phyloP scores from a whole-genome alignment of 116 monocot species.

The Cymodocea nodosa region DNA sequence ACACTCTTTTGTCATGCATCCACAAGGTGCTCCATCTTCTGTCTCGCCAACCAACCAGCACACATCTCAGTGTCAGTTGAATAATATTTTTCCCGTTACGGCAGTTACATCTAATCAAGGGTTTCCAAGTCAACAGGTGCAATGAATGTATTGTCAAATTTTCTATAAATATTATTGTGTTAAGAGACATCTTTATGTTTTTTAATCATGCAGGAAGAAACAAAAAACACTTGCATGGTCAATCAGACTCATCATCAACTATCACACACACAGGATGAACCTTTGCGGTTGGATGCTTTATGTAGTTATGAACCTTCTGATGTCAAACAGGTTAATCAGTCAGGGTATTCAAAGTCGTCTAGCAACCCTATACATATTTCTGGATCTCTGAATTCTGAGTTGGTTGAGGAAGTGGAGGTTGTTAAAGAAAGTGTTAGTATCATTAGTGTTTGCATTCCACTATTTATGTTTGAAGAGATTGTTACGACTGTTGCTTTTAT shows the following conservation, averaged over 20 bases:
- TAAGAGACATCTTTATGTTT: slow-evolving; percentile 5
- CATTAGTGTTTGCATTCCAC: too few species aligned
- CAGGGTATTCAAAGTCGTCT: slow-evolving; percentile 24
- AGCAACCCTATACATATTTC: slow-evolving; percentile 21
- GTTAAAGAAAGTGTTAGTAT: slow-evolving; percentile 1
- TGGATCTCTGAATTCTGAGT: slow-evolving; percentile 6
- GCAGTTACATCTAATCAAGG: slow-evolving; percentile 19
- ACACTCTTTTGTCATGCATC: slow-evolving; percentile 65
- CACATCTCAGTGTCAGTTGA: slow-evolving; percentile 31
- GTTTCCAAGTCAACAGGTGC: slow-evolving; percentile 57
- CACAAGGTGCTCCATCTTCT: slow-evolving; percentile 52
- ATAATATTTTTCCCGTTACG: slow-evolving; percentile 31
- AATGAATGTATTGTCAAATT: neutral
- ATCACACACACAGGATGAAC: slow-evolving; percentile 24
- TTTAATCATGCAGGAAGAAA: slow-evolving; percentile 24
- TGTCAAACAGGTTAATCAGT: slow-evolving; percentile 19
- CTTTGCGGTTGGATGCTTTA: slow-evolving; percentile 22
- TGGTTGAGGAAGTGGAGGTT: slow-evolving; percentile 32
- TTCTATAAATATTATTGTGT: neutral
- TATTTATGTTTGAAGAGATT: neutral
- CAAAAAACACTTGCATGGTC: slow-evolving; percentile 20
- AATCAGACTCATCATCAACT: slow-evolving; percentile 26
- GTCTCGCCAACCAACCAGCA: slow-evolving; percentile 30
- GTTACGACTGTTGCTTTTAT: neutral
- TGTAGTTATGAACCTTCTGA: slow-evolving; percentile 26